phyloP scores from a whole-genome alignment of 495 filamentous ascomycete species.

The Talaromyces borbonicus region DNA sequence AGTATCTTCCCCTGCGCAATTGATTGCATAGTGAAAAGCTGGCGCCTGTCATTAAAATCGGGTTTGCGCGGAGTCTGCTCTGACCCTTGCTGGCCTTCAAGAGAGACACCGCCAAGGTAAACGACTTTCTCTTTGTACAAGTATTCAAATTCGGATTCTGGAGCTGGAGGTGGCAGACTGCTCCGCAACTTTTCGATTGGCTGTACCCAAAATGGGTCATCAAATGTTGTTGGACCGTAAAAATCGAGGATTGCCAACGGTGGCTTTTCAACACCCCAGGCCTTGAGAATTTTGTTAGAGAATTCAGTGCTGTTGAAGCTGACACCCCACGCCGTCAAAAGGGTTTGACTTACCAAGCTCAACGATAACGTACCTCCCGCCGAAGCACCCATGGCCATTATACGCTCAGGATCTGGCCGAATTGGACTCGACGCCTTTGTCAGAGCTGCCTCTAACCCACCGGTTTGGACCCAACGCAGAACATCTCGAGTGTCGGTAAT shows the following conservation, averaged over 20 bases:
- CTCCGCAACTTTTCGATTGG: conserved; percentile 56
- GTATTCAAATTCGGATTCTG: conserved; percentile 13
- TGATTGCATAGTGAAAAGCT: conserved; percentile 27
- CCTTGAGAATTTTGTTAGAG: conserved; percentile 14
- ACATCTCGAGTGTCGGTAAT: conserved; percentile 22
- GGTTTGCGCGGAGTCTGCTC: conserved; percentile 9
- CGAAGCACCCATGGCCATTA: conserved; percentile 26
- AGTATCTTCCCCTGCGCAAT: conserved; percentile 24
- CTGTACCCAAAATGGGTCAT: conserved; percentile 40
- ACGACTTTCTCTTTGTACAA: conserved; percentile 21
- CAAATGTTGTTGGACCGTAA: conserved; percentile 28
- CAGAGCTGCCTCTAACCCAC: conserved; percentile 14
- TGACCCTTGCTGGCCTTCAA: conserved; percentile 21
- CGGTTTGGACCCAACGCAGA: conserved; percentile 20
- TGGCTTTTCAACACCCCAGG: conserved; percentile 17
- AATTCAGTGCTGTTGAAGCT: no score
- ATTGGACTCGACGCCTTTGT: conserved; percentile 5
- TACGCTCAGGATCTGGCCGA: conserved; percentile 17
- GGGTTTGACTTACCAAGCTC: conserved; percentile 15
- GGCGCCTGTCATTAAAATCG: conserved; percentile 21
- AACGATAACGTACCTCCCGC: conserved; percentile 23
- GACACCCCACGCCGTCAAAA: neutral
- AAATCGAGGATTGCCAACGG: conserved; percentile 24
- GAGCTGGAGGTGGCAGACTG: conserved; percentile 13
- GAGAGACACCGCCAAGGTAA: conserved; percentile 23